Percentiles rank a stretch among this genome's conserved stretches.
Evolutionary conservation across 2,329 filamentous ascomycete genomes (phyloP).

Genomic region (Berkeleyomyces rouxiae): DNA sequence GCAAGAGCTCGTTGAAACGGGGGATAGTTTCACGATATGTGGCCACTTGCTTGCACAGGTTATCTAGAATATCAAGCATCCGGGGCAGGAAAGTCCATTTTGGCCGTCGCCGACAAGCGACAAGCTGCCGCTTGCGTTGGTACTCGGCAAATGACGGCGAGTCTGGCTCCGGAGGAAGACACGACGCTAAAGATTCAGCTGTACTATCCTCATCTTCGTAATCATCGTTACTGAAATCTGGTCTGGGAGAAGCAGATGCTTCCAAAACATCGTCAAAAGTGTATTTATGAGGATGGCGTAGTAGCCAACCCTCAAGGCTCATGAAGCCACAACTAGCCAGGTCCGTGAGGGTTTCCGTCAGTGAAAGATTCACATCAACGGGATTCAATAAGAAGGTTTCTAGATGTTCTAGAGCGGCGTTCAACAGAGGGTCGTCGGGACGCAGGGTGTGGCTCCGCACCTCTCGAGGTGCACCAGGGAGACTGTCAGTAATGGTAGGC

Average conservation of each 20-base stretch:
- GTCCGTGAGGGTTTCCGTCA: constrained; percentile 71
- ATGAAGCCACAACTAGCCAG: constrained; percentile 74
- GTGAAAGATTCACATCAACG: constrained; percentile 73
- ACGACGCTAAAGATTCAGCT: constrained; percentile 12
- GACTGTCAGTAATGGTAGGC: constrained; percentile 36
- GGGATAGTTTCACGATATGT: constrained; percentile 47
- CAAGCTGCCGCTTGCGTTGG: constrained; percentile 16
- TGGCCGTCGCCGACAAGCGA: constrained; percentile 33
- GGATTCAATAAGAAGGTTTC: constrained; percentile 77
- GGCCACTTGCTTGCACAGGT: constrained; percentile 44
- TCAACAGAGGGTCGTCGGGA: constrained; percentile 44
- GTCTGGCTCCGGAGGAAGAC: constrained; percentile 26
- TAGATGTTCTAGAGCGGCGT: constrained; percentile 52
- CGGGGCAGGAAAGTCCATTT: constrained; percentile 36
- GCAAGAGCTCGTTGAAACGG: constrained; percentile 56
- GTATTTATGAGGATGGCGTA: constrained; percentile 53
- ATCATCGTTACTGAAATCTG: constrained; percentile 23
- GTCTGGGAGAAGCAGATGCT: not conserved
- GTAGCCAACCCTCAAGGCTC: constrained; percentile 76
- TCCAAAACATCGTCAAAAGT: constrained; percentile 27
- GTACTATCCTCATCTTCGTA: constrained; percentile 23
- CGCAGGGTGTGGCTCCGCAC: constrained; percentile 45
- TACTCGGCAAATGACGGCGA: constrained; percentile 25
- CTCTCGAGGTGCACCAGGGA: constrained; percentile 44
- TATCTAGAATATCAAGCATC: constrained; percentile 41